Percentiles rank a stretch among this genome's conserved stretches.
phyloP scores from a whole-genome alignment of 139 green algal genomes.

The Picocystis salinarum region DNA sequence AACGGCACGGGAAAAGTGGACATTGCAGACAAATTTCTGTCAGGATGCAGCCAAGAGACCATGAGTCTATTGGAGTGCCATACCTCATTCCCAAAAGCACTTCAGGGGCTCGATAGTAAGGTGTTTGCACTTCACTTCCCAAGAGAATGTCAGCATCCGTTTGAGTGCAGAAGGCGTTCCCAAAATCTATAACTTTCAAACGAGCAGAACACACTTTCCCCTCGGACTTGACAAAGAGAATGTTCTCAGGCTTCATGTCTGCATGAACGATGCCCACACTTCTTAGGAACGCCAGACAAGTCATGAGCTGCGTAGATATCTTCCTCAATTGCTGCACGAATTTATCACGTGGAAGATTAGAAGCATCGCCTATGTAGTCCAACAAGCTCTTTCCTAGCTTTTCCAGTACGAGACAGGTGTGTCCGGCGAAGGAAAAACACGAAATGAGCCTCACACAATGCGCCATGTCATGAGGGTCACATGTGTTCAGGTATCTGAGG shows the following conservation, averaged over 20 bases:
- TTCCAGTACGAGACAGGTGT: too few species aligned
- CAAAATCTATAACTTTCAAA: conserved; percentile 19
- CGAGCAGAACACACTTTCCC: too few species aligned
- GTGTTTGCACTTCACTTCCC: conserved; percentile 24
- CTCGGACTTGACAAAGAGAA: conserved; percentile 15
- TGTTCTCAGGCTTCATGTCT: conserved; percentile 35
- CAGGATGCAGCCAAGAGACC: conserved; percentile 24
- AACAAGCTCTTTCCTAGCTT: too few species aligned
- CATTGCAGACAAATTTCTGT: conserved; percentile 22
- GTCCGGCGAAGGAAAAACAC: too few species aligned
- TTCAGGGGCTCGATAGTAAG: conserved; percentile 28
- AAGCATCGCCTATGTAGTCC: too few species aligned
- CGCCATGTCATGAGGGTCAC: too few species aligned
- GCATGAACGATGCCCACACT: conserved; percentile 16
- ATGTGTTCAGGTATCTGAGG: too few species aligned
- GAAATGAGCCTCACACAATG: too few species aligned
- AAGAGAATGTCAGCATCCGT: conserved; percentile 19
- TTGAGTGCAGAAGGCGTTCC: conserved; percentile 13
- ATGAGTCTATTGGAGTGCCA: conserved; percentile 18
- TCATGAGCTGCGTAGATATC: neutral
- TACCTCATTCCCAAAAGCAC: conserved; percentile 10
- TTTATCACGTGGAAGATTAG: too few species aligned
- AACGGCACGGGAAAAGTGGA: conserved; percentile 16
- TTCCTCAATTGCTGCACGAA: too few species aligned
- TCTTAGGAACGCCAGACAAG: neutral